Conservation (phyloP, 2,329 filamentous ascomycete species). For the Claviceps lovelessii region DNA sequence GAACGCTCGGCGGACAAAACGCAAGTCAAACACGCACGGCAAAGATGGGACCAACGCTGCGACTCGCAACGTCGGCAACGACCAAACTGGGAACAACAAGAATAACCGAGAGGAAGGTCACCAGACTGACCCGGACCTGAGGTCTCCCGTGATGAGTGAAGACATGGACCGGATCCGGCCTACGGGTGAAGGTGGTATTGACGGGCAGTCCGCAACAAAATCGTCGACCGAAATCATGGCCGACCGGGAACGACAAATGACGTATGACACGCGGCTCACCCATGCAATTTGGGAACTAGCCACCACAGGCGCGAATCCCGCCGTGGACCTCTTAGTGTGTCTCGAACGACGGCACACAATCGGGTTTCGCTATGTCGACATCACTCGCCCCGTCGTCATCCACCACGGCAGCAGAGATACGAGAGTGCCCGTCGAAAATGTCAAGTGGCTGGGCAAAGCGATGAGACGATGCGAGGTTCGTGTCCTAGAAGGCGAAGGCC, state of each 20-base stretch:
- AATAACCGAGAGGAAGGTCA: conserved; percentile 13
- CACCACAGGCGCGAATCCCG: conserved; percentile 82
- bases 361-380: conserved; percentile 93
- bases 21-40: conserved; percentile 33
- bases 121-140: conserved; percentile 10
- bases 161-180: conserved; percentile 35
- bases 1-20: conserved; percentile 44
- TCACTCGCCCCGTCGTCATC: conserved; percentile 79
- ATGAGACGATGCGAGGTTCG: conserved; percentile 90
- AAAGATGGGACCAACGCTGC: conserved; percentile 22
- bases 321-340: conserved; percentile 83
- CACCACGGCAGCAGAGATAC: conserved; percentile 87
- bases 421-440: conserved; percentile 86
- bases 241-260: conserved; percentile 56
- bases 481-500: conserved; percentile 79
- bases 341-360: conserved; percentile 82
- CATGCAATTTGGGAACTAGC: conserved; percentile 90
- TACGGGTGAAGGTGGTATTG: conserved; percentile 10
- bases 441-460: conserved; percentile 82
- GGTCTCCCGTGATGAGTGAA: conserved; percentile 24
- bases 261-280: conserved; percentile 74
- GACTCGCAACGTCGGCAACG: conserved; percentile 33
- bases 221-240: conserved; percentile 47
- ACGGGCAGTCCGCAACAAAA: conserved; percentile 25
- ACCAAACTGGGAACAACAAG: conserved; percentile 25